Evolutionary conservation across 768 basidiomycete genomes (phyloP), one percentile per base, ranked within the genome.

Genomic region (Hortiboletus flavorubellus): DNA sequence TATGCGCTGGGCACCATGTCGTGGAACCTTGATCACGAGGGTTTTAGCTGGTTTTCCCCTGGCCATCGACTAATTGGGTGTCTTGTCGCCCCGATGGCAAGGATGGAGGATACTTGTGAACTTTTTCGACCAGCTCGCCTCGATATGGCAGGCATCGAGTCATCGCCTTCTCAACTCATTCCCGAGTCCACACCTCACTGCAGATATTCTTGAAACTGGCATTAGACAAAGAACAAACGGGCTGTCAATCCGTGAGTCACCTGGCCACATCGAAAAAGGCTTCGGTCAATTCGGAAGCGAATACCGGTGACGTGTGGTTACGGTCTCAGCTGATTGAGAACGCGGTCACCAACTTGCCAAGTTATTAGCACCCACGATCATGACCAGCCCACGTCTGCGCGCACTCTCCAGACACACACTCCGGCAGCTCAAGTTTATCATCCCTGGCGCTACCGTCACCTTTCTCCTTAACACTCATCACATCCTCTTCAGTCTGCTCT

Each of bases 1-100:
- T 53, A 89, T 80, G 15, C 82, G 78, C 65, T 90, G 89, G 0
- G 89, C 82, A 68, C 87, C 86, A 59, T 90, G 87, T 53, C 86
- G 77, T 18, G 89, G 89, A 49, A 89, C 89, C 51, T 80, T 79
- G 61, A 89, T 67, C 66, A 80, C 83, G 48, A 89, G 78, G 35
- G 74, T 71, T 58, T 80, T 79, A 9, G 77, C 75, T 55, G 82
- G 78, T 69, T 80, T 82, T 57, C 78, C 78, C 51, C 68, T 66
- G 41, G 64, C 59, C 69, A 70, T 70, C 2, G 55, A 26, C 33
- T 41, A 35, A 58, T 39, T 45, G 26, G 43, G 44, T 8, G 42
- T 40, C n/a, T 34, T 16, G 39, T 54, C 37, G 43, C 33, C 8
- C 29, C 42, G 42, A 23, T 33, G 49, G 35, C 31, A 46, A 46